These are phyloP conservation scores for Cutaneotrichosporon curvatum DNA, from an alignment of 1,284 basidiomycete species.

Conservation along the genomic window DNA sequence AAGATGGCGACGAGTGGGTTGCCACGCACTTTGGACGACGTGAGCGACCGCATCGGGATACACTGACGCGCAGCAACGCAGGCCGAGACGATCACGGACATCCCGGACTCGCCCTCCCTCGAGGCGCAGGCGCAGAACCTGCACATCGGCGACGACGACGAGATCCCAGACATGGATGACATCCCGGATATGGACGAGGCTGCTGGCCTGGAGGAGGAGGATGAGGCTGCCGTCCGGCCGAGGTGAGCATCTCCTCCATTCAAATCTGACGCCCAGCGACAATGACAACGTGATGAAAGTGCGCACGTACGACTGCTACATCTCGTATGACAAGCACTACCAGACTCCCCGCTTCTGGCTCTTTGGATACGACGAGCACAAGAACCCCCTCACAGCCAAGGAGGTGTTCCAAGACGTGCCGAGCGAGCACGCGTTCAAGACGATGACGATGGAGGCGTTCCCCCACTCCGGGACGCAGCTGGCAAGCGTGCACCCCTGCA, in stretches of 20 bases:
- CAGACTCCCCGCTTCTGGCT: constrained; percentile 94
- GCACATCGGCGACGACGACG: constrained; percentile 49
- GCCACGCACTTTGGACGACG: constrained; percentile 47
- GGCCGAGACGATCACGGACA: constrained; percentile 38
- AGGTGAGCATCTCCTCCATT: not conserved
- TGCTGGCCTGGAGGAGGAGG: constrained; percentile 65
- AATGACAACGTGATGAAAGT: constrained; percentile 78
- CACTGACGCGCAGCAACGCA: constrained; percentile 18
- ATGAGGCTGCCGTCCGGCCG: constrained; percentile 51
- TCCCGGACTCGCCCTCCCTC: constrained; percentile 34
- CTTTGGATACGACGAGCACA: constrained; percentile 91
- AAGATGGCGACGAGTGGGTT: constrained; percentile 48
- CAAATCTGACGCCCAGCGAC: not conserved
- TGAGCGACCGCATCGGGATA: constrained; percentile 14
- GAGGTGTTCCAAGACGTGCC: constrained; percentile 98
- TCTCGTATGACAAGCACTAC: constrained; percentile 98
- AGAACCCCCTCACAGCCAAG: constrained; percentile 71
- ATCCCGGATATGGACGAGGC: constrained; percentile 82
- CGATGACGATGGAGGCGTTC: constrained; percentile 97
- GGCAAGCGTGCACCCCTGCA: constrained; percentile 95
- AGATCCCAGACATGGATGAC: constrained; percentile 75
- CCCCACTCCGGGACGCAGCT: constrained; percentile 79
- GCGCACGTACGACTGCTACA: constrained; percentile 98
- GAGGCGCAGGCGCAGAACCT: constrained; percentile 44
- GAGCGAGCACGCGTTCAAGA: constrained; percentile 96